Conservation (phyloP, 1,139 yeast genomes). For the Groenewaldozyma sp. region DNA sequence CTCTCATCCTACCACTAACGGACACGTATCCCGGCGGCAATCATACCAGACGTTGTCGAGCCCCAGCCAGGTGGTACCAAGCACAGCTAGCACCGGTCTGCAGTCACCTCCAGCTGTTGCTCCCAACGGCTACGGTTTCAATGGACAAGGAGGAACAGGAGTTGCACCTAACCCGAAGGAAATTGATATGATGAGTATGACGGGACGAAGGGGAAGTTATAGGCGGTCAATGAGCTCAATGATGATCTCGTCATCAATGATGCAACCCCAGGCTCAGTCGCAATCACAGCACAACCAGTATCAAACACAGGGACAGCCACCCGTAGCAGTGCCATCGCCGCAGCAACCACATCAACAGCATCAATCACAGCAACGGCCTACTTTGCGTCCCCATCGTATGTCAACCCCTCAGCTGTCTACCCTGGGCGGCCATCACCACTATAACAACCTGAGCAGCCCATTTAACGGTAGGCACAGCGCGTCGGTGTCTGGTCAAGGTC, state of each 20-base stretch:
- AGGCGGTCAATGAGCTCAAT: not conserved
- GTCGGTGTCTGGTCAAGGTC: not conserved
- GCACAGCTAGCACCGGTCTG: constrained; percentile 3
- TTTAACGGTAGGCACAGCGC: too few species aligned
- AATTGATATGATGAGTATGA: constrained; percentile 23
- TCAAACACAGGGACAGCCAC: constrained; percentile 6
- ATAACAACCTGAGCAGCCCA: not conserved
- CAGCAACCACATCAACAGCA: constrained; percentile 5
- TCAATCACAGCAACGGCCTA: constrained; percentile 6
- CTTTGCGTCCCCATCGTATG: constrained; percentile 2
- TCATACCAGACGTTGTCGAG: not conserved
- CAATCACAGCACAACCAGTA: constrained; percentile 4
- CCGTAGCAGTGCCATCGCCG: constrained; percentile 2
- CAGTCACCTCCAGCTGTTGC: constrained; percentile 2
- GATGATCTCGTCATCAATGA: not conserved
- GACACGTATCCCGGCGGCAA: not conserved
- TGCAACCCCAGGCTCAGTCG: not conserved
- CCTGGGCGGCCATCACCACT: not conserved
- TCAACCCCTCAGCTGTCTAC: not conserved
- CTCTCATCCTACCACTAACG: not conserved
- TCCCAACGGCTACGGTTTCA: too few species aligned
- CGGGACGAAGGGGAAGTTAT: constrained; percentile 13
- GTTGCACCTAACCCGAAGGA: constrained; percentile 13
- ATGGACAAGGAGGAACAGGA: too few species aligned
- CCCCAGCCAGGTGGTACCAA: not conserved